Evolutionary conservation across 2,329 filamentous ascomycete species (phyloP).

Genomic region (Grosmannia clavigera): DNA sequence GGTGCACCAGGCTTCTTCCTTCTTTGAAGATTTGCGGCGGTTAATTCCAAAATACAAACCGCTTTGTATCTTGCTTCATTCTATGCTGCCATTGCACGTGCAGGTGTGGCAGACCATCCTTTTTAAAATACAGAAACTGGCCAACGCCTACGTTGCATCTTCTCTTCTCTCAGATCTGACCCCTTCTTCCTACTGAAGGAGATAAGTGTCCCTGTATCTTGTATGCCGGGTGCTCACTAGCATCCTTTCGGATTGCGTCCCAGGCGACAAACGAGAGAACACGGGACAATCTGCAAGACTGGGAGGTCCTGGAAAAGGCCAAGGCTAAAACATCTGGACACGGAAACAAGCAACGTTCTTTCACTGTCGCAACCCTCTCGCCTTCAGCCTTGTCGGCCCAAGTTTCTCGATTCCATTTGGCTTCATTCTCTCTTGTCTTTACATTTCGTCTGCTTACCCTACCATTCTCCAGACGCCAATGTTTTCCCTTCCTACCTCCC

Average conservation of each 20-base stretch:
- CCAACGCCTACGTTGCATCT: background rate
- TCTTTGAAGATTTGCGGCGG: background rate
- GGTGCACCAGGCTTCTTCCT: background rate
- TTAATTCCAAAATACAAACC: background rate
- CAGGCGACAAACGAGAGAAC: background rate
- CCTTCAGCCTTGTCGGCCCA: background rate
- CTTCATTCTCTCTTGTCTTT: background rate
- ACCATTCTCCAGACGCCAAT: conserved; percentile 21
- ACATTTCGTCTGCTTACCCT: background rate
- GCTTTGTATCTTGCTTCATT: background rate
- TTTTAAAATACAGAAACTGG: background rate
- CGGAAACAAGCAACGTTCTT: background rate
- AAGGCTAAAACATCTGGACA: background rate
- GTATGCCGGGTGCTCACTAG: background rate
- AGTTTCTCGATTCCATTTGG: background rate
- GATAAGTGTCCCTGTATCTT: background rate
- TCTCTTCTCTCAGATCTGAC: background rate
- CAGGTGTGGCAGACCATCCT: background rate
- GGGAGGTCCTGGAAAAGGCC: background rate
- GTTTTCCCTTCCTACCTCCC: conserved; percentile 13
- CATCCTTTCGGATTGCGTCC: background rate
- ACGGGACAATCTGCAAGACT: background rate
- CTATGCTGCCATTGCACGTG: background rate
- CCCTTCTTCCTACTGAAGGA: background rate
- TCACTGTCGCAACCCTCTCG: background rate